A percentile compares a stretch with the other conserved stretches of the same genome.
Evolutionary conservation across 306 rosid species (phyloP).

Genomic region (Vigna hirtella): DNA sequence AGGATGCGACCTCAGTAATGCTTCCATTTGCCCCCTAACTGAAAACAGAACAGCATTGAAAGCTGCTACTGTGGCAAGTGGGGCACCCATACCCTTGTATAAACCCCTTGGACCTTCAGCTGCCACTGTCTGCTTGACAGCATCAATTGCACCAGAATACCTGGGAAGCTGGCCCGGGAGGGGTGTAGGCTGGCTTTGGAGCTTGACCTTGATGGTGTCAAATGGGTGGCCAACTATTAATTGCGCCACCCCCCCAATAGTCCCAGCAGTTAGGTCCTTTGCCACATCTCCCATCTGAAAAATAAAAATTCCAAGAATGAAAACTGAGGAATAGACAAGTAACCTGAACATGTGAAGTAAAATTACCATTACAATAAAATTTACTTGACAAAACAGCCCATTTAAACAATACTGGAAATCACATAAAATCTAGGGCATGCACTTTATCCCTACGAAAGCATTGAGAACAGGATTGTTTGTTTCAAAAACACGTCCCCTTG

Average conservation of each 20-base stretch:
- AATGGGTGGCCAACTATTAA: constrained; percentile 91
- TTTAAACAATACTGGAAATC: constrained; percentile 29
- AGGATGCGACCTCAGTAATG: constrained; percentile 74
- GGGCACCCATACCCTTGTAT: constrained; percentile 99
- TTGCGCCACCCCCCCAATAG: constrained; percentile 94
- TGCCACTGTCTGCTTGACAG: constrained; percentile 89
- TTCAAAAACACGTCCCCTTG: background rate
- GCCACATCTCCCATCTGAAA: constrained; percentile 90
- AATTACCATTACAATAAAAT: constrained; percentile 5
- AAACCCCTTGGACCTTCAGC: constrained; percentile 95
- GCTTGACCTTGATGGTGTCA: constrained; percentile 98
- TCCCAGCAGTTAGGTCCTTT: constrained; percentile 92
- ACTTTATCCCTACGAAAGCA: background rate
- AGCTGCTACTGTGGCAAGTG: constrained; percentile 95
- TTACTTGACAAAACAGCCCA: background rate
- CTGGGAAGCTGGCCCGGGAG: constrained; percentile 83
- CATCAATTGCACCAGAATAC: constrained; percentile 89
- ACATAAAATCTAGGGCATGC: background rate
- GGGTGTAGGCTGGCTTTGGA: constrained; percentile 95
- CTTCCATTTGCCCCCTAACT: constrained; percentile 91
- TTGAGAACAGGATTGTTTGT: background rate
- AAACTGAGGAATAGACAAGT: background rate
- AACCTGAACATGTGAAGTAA: constrained; percentile 14
- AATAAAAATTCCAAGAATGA: constrained; percentile 21
- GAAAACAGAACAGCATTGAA: constrained; percentile 93